Evolutionary conservation across 805 yeast genomes (phyloP).

Genomic region (Yarrowia sp.): DNA sequence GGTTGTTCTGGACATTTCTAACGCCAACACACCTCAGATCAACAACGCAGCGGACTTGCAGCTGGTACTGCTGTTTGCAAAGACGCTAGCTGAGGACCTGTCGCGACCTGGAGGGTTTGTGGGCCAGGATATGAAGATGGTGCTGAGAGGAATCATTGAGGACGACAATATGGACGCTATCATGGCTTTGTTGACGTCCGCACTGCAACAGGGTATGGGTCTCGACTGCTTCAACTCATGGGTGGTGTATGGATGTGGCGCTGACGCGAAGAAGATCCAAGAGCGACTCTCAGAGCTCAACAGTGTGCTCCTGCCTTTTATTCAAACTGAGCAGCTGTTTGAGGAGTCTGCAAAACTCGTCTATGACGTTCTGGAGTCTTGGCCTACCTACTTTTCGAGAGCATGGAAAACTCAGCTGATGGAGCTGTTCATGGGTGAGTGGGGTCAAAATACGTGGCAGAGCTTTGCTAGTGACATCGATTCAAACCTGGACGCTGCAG

Average conservation of each 20-base stretch:
- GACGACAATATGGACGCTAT: slow-evolving; percentile 34
- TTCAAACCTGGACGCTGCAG: slow-evolving; percentile 25
- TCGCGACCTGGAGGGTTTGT: slow-evolving; percentile 32
- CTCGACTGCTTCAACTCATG: slow-evolving; percentile 34
- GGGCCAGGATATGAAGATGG: slow-evolving; percentile 31
- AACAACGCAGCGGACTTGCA: slow-evolving; percentile 26
- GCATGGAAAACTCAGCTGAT: slow-evolving; percentile 21
- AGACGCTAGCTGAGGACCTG: slow-evolving; percentile 47
- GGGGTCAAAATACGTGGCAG: slow-evolving; percentile 31
- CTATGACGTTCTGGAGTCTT: slow-evolving; percentile 33
- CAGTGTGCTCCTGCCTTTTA: slow-evolving; percentile 6
- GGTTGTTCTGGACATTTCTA: slow-evolving; percentile 10
- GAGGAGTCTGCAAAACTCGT: slow-evolving; percentile 26
- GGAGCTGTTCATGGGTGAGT: slow-evolving; percentile 17
- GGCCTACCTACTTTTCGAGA: slow-evolving; percentile 23
- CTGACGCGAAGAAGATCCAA: slow-evolving; percentile 14
- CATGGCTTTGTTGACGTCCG: slow-evolving; percentile 6
- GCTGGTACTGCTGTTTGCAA: slow-evolving; percentile 44
- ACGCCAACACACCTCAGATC: not conserved
- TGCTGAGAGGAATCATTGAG: slow-evolving; percentile 26
- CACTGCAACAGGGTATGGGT: slow-evolving; percentile 19
- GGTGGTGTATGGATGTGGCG: slow-evolving; percentile 27
- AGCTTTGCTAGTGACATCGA: slow-evolving; percentile 3
- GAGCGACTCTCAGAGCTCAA: slow-evolving; percentile 13
- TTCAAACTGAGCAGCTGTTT: slow-evolving; percentile 28